A percentile compares a stretch with the other conserved stretches of the same genome.
phyloP scores from a whole-genome alignment of 495 filamentous ascomycete genomes.

The Neurospora pannonica region DNA sequence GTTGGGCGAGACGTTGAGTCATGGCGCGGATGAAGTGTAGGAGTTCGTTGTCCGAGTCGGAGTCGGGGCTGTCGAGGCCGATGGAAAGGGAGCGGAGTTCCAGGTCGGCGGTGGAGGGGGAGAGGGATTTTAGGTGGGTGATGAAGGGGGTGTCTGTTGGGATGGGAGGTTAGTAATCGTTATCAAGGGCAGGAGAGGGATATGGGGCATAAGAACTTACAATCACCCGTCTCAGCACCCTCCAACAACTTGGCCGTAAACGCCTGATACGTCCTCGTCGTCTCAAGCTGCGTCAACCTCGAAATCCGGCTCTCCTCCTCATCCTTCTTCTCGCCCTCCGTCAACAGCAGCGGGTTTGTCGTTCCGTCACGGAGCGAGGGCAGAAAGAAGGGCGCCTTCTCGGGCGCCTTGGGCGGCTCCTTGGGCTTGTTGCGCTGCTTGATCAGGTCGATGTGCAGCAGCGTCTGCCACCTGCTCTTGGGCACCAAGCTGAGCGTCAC shows the following conservation, averaged over 20 bases:
- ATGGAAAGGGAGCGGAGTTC: constrained; percentile 73
- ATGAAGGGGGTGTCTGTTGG: constrained; percentile 49
- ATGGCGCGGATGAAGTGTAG: constrained; percentile 65
- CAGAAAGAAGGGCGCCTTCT: constrained; percentile 95
- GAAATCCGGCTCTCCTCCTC: constrained; percentile 12
- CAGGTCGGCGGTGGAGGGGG: constrained; percentile 74
- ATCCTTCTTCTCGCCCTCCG: constrained; percentile 8
- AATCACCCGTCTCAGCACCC: constrained; percentile 39
- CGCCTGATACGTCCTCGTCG: constrained; percentile 32
- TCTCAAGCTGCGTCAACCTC: constrained; percentile 32
- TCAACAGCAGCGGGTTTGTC: constrained; percentile 14
- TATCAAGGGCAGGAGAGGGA: too few relatives aligned
- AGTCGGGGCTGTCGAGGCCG: constrained; percentile 24
- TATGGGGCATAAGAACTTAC: too few relatives aligned
- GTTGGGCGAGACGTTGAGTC: constrained; percentile 52
- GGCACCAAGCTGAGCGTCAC: constrained; percentile 84
- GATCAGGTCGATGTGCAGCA: constrained; percentile 84
- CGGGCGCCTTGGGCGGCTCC: constrained; percentile 79
- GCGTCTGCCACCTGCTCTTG: constrained; percentile 82
- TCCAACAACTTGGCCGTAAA: constrained; percentile 52
- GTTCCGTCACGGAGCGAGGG: constrained; percentile 48
- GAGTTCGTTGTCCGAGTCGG: constrained; percentile 32
- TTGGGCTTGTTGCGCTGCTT: constrained; percentile 90
- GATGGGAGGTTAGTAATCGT: too few relatives aligned
- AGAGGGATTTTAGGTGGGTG: constrained; percentile 64